Percentiles rank a stretch among this genome's conserved stretches.
phyloP scores from a whole-genome alignment of 768 basidiomycete genomes.

The Hericium alpestre region DNA sequence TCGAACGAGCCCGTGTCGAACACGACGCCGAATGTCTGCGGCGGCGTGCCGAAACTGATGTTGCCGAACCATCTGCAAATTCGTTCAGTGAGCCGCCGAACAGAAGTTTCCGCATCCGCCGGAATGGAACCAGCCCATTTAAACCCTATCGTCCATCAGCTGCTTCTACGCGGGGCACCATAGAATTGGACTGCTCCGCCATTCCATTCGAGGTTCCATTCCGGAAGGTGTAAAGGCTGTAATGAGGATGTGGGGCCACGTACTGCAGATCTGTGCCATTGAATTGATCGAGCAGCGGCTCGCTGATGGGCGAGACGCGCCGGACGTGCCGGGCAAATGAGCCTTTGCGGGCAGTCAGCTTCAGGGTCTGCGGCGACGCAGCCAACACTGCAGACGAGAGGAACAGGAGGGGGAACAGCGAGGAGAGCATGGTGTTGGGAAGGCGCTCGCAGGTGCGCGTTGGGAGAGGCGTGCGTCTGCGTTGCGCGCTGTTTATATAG shows the following conservation, averaged over 20 bases:
- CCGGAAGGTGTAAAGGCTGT: too few relatives aligned
- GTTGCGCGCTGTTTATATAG: too few relatives aligned
- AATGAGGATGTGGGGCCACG: background rate
- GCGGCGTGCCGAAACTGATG: conserved; percentile 44
- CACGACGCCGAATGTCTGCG: conserved; percentile 36
- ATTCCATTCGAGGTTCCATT: too few relatives aligned
- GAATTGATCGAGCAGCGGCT: background rate
- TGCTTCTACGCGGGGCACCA: too few relatives aligned
- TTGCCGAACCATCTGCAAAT: conserved; percentile 40
- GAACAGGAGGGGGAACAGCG: background rate
- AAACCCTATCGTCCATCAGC: too few relatives aligned
- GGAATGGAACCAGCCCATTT: too few relatives aligned
- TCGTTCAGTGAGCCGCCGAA: background rate
- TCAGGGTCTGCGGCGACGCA: background rate
- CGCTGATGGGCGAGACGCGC: background rate
- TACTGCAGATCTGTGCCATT: background rate
- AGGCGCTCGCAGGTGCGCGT: too few relatives aligned
- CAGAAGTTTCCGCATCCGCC: background rate
- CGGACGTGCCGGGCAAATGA: background rate
- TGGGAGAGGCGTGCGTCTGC: too few relatives aligned
- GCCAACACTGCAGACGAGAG: background rate
- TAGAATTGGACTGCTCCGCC: too few relatives aligned
- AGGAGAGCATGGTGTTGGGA: background rate
- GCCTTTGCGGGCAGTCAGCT: background rate
- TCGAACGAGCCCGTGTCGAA: conserved; percentile 46